Conservation (phyloP, 2,329 filamentous ascomycete species). For the Dryadomyces quercivorus region DNA sequence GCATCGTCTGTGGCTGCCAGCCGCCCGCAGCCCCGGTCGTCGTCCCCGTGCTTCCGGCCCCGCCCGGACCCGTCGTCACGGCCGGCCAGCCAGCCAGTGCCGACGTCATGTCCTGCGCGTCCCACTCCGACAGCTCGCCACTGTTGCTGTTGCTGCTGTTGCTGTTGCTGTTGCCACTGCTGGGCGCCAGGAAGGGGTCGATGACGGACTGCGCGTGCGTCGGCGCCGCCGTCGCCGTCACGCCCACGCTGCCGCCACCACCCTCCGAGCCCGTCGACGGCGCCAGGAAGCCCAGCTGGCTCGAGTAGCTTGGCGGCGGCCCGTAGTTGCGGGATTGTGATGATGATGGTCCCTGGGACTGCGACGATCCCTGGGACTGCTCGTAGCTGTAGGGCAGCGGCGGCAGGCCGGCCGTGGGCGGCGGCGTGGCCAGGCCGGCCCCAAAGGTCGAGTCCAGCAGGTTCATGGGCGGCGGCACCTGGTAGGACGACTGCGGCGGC, state of each 20-base stretch:
- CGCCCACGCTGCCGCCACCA: slow-evolving; percentile 17
- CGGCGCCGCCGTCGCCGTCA: slow-evolving; percentile 8
- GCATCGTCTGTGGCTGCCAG: background rate
- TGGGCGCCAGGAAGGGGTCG: slow-evolving; percentile 17
- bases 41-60: background rate
- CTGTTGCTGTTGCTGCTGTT: background rate
- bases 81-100: slow-evolving; percentile 8
- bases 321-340: too few relatives aligned
- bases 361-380: slow-evolving; percentile 1
- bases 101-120: slow-evolving; percentile 14
- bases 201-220: slow-evolving; percentile 5
- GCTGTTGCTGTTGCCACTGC: background rate
- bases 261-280: slow-evolving; percentile 12
- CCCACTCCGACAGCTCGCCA: slow-evolving; percentile 11
- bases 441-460: slow-evolving; percentile 36
- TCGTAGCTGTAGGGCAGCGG: slow-evolving; percentile 26
- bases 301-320: slow-evolving; percentile 14
- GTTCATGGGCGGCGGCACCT: slow-evolving; percentile 15
- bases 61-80: background rate
- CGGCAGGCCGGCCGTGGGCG: slow-evolving; percentile 39
- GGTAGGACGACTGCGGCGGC: slow-evolving; percentile 4
- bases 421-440: slow-evolving; percentile 43
- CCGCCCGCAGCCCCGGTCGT: background rate
- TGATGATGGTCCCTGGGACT: slow-evolving; percentile 5
- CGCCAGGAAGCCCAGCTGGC: slow-evolving; percentile 26